These are phyloP conservation scores for Drosera capensis DNA, from an alignment of 148 eudicot genomes.

Conservation along the genomic window DNA sequence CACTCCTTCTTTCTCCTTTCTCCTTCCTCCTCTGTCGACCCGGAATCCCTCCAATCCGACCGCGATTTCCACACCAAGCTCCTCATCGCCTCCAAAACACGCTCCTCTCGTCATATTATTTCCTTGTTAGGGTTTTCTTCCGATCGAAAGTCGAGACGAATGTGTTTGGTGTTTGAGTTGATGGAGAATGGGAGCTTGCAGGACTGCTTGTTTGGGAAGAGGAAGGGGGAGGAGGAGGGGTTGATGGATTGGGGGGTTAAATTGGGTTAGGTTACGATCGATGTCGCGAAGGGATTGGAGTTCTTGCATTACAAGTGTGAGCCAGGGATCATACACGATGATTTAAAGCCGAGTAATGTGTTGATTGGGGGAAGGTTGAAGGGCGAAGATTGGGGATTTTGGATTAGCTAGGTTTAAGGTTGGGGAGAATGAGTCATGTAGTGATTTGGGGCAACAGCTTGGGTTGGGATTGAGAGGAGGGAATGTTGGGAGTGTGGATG, in stretches of 20 bases:
- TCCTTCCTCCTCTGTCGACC: slow-evolving; percentile 69
- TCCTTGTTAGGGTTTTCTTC: slow-evolving; percentile 64
- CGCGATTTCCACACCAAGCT: slow-evolving; percentile 91
- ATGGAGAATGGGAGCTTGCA: slow-evolving; percentile 81
- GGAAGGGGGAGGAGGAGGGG: slow-evolving; percentile 29
- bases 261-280: slow-evolving; percentile 36
- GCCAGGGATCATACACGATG: slow-evolving; percentile 79
- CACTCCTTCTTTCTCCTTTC: neutral
- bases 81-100: slow-evolving; percentile 37
- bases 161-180: slow-evolving; percentile 75
- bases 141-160: slow-evolving; percentile 39
- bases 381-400: slow-evolving; percentile 81
- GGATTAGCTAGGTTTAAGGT: slow-evolving; percentile 68
- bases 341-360: slow-evolving; percentile 87
- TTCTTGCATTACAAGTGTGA: slow-evolving; percentile 63
- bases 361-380: slow-evolving; percentile 41
- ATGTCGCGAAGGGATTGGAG: slow-evolving; percentile 55
- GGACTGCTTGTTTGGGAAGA: slow-evolving; percentile 58
- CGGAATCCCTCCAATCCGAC: slow-evolving; percentile 80
- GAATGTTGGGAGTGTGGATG: slow-evolving; percentile 7
- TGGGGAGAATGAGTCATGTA: slow-evolving; percentile 18
- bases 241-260: slow-evolving; percentile 41
- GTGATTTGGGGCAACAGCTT: slow-evolving; percentile 10
- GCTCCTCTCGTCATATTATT: slow-evolving; percentile 26
- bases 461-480: slow-evolving; percentile 6